Evolutionary conservation across 768 basidiomycete genomes (phyloP).

Genomic region (button mushroom (Agaricus bisporus)): DNA sequence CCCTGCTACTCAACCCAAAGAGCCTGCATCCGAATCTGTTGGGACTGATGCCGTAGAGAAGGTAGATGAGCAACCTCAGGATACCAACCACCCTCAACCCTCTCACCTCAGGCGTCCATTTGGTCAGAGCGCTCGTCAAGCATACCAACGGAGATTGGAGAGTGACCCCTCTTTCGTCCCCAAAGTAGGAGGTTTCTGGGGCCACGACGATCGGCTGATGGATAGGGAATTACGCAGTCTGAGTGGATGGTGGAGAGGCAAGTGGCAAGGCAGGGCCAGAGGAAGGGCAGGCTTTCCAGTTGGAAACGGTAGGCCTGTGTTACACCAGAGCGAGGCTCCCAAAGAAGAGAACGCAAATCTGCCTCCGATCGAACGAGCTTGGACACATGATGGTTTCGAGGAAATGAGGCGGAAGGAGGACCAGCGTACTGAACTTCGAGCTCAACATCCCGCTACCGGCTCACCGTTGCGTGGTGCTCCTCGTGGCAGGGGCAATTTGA

Average conservation of each 20-base stretch:
- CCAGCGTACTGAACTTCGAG: slow-evolving; percentile 25
- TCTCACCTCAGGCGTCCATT: slow-evolving; percentile 28
- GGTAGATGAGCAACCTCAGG: not conserved
- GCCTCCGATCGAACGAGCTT: slow-evolving; percentile 61
- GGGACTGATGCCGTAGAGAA: slow-evolving; percentile 5
- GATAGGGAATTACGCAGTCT: slow-evolving; percentile 78
- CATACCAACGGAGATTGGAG: slow-evolving; percentile 78
- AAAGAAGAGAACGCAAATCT: slow-evolving; percentile 18
- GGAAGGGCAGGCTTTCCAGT: slow-evolving; percentile 32
- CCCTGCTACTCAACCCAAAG: not conserved
- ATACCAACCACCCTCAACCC: slow-evolving; percentile 1
- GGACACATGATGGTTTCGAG: slow-evolving; percentile 87
- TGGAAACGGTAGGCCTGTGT: slow-evolving; percentile 41
- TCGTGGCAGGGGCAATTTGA: slow-evolving; percentile 41
- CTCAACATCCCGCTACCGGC: slow-evolving; percentile 15
- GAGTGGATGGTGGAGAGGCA: slow-evolving; percentile 84
- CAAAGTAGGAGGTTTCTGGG: slow-evolving; percentile 90
- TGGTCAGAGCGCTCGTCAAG: slow-evolving; percentile 71
- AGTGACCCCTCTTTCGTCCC: slow-evolving; percentile 86
- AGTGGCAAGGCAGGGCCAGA: slow-evolving; percentile 66
- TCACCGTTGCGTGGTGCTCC: slow-evolving; percentile 30
- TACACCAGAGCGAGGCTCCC: slow-evolving; percentile 41
- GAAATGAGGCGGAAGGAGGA: slow-evolving; percentile 80
- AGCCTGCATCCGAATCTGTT: slow-evolving; percentile 1
- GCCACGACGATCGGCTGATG: slow-evolving; percentile 86